phyloP scores from a whole-genome alignment of 1,284 basidiomycete species.

The Abortiporus biennis region DNA sequence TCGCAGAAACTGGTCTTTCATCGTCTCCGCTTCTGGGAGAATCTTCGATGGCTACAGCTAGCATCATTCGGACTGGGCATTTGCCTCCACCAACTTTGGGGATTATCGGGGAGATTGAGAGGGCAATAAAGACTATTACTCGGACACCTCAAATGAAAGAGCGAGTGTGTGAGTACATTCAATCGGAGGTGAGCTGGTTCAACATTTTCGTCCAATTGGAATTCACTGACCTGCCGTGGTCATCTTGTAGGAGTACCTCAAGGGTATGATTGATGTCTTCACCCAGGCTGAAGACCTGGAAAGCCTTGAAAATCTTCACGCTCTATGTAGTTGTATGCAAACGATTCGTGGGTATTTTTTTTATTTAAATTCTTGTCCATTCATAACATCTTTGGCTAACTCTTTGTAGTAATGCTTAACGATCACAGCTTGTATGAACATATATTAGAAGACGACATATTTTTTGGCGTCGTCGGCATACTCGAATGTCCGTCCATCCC shows the following conservation, averaged over 20 bases:
- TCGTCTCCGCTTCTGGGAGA: constrained; percentile 61
- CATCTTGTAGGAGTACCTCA: constrained; percentile 73
- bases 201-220: constrained; percentile 1
- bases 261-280: constrained; percentile 79
- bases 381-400: constrained; percentile 5
- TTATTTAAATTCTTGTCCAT: constrained; percentile 2
- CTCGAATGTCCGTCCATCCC: constrained; percentile 77
- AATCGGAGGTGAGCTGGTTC: constrained; percentile 51
- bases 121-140: constrained; percentile 64
- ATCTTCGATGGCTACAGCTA: constrained; percentile 50
- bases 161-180: constrained; percentile 79
- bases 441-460: constrained; percentile 90
- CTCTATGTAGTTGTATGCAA: constrained; percentile 90
- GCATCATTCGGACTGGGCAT: constrained; percentile 64
- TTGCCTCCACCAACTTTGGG: constrained; percentile 66
- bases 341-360: constrained; percentile 74
- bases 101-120: constrained; percentile 72
- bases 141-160: constrained; percentile 67
- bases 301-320: constrained; percentile 83
- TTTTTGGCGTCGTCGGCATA: constrained; percentile 91
- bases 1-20: constrained; percentile 41
- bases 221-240: neutral
- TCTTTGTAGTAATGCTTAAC: constrained; percentile 81
- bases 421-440: constrained; percentile 95
- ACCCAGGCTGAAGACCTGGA: constrained; percentile 90